Evolutionary conservation across 1,284 basidiomycete genomes (phyloP), one percentile per base, ranked within the genome.

Genomic region (Mycena sp.): DNA sequence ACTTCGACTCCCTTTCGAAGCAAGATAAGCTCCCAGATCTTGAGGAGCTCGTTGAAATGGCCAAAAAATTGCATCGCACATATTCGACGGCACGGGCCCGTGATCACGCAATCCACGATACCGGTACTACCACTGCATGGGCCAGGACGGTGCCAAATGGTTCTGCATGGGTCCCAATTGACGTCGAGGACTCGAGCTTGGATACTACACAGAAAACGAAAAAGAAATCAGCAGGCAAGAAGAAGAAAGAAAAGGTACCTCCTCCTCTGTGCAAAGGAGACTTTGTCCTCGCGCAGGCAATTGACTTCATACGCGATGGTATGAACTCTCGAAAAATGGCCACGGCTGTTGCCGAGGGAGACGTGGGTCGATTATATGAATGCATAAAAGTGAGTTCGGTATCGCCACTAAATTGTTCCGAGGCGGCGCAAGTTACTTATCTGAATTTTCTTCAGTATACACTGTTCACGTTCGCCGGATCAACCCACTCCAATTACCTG

Each of bases 391-490:
- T 61, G 1, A 16, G 45, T 52, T 35, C 32, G 14, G 32, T 35
- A 7, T 35, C 32, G 32, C n/a, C n/a, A n/a, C n/a, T n/a, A n/a
- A n/a, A n/a, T n/a, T n/a, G n/a, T n/a, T n/a, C n/a, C n/a, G n/a
- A n/a, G n/a, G n/a, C n/a, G n/a, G n/a, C n/a, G n/a, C n/a, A n/a
- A 14, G 63, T 29, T 25, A 16, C 16, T 16, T 6, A 30, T 4
- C 26, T n/a, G 6, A 14, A 37, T 11, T n/a, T 12, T 12, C 6
- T 7, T 17, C 65, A 74, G 71, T 59, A 65, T 29, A 67, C 69
- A 63, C 46, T 70, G 6, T 69, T 74, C 48, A 61, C 65, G 5
- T 72, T 73, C 61, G 73, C 70, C 3, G 71, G 72, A 6, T 73
- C 69, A 14, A 65, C 56, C 4, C 71, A 73, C 46, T 58, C 67